Base-by-base conservation (phyloP, 176 grass and related monocot genomes). In the Secale cereale region DNA sequence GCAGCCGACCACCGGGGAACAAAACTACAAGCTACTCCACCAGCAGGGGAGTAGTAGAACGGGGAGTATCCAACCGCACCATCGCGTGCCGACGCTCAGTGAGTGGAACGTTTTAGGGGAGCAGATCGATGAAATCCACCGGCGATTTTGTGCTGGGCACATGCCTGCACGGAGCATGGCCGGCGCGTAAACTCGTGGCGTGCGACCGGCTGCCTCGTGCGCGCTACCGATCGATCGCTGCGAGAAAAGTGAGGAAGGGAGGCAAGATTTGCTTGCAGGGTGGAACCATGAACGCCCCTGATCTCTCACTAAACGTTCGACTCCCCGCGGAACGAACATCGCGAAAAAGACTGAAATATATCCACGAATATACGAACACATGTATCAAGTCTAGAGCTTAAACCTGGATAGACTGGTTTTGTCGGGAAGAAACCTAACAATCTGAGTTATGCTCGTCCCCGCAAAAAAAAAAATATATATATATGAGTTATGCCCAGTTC, bases 71-170 rank as follows among this genome's bases (percentile, higher is more conserved):
- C 48, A 52, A 52, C 48, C 48, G 4, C 35, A 82, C 43, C 19
- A 64, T 10, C 28, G 12, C 52, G 28, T 71, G 12, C 15, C 63
- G 31, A n/a, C 48, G 62, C 19, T 48, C 15, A 0, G 25, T 28
- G 25, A 14, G 7, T 3, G 6, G 74, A 13, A 65, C 37, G 82
- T 10, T 10, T 85, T 45, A 56, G 40, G 27, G 64, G 23, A 46
- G 70, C 70, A 50, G 41, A 74, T 74, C 25, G 45, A 54, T 22
- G 41, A 76, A 68, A 85, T 89, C 82, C 45, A 59, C 77, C 65
- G 17, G 56, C 54, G 39, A 70, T 81, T 75, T 39, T 39, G 59
- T 83, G 77, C 81, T 63, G 23, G 10, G 59, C 68, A 89, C 82
- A 76, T 81, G 77, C 48, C 59, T 27, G 70, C 70, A 48, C 71